Base-by-base conservation (phyloP, 2,329 filamentous ascomycete species). In the Neofusicoccum sp. region DNA sequence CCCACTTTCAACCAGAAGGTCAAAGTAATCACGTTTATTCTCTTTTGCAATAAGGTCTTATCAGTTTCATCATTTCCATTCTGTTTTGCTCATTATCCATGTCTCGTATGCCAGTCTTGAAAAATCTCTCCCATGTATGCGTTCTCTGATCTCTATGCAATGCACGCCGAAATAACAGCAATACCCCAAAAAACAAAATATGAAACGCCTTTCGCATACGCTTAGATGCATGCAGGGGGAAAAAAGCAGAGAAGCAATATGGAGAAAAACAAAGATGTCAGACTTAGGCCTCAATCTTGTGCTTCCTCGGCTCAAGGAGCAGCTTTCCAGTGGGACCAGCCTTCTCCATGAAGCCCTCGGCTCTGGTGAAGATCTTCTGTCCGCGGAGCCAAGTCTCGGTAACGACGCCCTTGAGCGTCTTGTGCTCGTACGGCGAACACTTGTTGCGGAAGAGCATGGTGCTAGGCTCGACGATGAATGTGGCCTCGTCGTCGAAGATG, bases 371-470 rank as follows among this genome's bases (percentile, higher is more conserved):
- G n/a, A 97, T 84, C 74, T 85, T 88, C 67, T 80, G 80, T 0
- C 93, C 93, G 6, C 93, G 83, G 66, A 97, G 73, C 90, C 92
- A 97, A 6, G 93, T 97, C 83, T 96, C 91, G 64, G 80, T 82
- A 9, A 97, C 93, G 64, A 92, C 85, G 1, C 93, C 93, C 50
- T 83, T 85, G 70, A 97, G 88, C 36, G 81, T 83, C 76, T 89
- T 90, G 22, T 91, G 91, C 75, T 97, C 90, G 83, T 96, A 97
- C 0, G 93, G 93, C 63, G 89, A 93, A 81, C 92, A 93, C 72
- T 92, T 92, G 77, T 97, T 97, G 77, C 92, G 89, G 85, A 96
- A 99, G 68, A 95, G 85, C 93, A 99, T 96, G 56, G 92, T 92
- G 65, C 85, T 87, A n/a, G 71, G 78, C 71, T 79, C 78, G 60